Base-by-base conservation (phyloP, 2,329 filamentous ascomycete species). In the Penicillium italicum region DNA sequence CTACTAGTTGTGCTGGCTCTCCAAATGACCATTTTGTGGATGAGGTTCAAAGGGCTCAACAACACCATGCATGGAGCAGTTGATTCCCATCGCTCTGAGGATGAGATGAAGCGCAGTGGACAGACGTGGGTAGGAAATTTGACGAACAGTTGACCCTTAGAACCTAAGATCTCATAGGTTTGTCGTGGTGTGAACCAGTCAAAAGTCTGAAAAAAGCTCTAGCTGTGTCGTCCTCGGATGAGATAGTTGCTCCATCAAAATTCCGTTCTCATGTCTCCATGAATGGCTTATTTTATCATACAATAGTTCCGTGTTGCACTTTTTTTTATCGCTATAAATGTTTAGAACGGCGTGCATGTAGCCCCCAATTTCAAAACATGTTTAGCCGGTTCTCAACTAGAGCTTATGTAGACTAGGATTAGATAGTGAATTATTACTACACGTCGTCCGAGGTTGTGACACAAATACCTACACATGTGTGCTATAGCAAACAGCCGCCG, bases 11-110 rank as follows among this genome's bases (percentile, higher is more conserved):
- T 76, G 7, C 72, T 81, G 2, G 74, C 71, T 37, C 67, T 77
- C 4, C 76, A 82, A 63, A 79, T 77, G 0, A 62, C 77, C 26
- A 62, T 81, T 50, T 82, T 82, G 63, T 79, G 72, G 67, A 76
- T 73, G 66, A 66, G 73, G 24, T 80, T 81, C 61, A 73, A 68
- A 28, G 65, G 75, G 43, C 64, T 82, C 28, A 78, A 82, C 48
- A 64, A 79, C n/a, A 12, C 8, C 9, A 5, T 46, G 9, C 14
- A 34, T 11, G 20, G 16, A 34, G 26, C 14, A 26, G 8, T 22
- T n/a, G 7, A n/a, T 24, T 11, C 7, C 14, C 5, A 26, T 24
- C 18, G 3, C 14, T 24, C 14, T 3, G 20, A 34, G 5, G 12
- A 4, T 22, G 28, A 22, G 18, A 20, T 22, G 7, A 31, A 33